These are phyloP conservation scores for Silene vulgaris DNA, from an alignment of 179 eudicot species.

Conservation along the genomic window DNA sequence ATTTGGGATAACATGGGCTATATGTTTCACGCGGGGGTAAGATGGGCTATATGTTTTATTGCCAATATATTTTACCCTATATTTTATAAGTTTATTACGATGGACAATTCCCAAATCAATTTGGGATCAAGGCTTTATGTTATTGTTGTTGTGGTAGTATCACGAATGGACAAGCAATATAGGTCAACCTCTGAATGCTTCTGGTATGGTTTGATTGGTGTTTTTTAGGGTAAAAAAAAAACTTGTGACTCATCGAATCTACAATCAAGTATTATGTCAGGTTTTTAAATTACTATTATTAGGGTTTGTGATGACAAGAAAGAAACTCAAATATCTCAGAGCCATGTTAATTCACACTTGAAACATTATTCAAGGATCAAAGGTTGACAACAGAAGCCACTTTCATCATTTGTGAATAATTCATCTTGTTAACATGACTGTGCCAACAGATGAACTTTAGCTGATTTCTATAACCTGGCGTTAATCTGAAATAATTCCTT, in stretches of 20 bases:
- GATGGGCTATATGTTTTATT: background rate
- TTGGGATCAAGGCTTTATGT: too few relatives aligned
- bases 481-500: background rate
- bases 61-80: background rate
- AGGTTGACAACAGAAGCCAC: background rate
- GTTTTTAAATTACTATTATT: background rate
- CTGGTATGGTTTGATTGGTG: too few relatives aligned
- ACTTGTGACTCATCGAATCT: too few relatives aligned
- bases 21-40: background rate
- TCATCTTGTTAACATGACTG: background rate
- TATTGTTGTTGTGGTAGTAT: too few relatives aligned
- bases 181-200: too few relatives aligned
- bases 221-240: too few relatives aligned
- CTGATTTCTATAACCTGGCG: background rate
- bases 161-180: too few relatives aligned
- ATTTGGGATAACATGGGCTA: too few relatives aligned
- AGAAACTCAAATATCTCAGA: background rate
- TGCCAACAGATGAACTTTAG: background rate
- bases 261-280: too few relatives aligned
- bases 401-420: background rate
- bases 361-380: constrained; percentile 3
- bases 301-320: background rate
- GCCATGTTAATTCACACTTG: background rate
- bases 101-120: too few relatives aligned
- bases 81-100: too few relatives aligned